phyloP scores from a whole-genome alignment of 495 filamentous ascomycete genomes.

The Penicillium chermesinum region DNA sequence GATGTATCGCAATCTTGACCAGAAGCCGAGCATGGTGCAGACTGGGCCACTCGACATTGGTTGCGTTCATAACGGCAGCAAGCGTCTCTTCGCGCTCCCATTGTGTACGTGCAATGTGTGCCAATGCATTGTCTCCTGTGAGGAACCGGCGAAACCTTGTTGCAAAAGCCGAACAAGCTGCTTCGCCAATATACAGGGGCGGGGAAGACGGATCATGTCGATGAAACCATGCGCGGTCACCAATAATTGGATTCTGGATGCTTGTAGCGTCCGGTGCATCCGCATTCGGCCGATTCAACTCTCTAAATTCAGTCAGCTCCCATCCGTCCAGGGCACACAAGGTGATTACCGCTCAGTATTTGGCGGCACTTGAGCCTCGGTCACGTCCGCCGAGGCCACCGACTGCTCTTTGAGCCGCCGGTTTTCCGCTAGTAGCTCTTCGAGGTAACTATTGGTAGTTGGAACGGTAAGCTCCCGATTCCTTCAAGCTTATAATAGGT shows the following conservation, averaged over 20 bases:
- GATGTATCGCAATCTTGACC: conserved; percentile 38
- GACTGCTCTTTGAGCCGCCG: conserved; percentile 36
- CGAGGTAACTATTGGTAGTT: conserved; percentile 26
- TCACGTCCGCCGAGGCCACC: conserved; percentile 24
- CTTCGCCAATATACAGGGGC: conserved; percentile 44
- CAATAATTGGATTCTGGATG: conserved; percentile 37
- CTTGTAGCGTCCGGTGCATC: conserved; percentile 30
- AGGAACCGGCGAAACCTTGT: conserved; percentile 42
- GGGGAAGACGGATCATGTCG: conserved; percentile 38
- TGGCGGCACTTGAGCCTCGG: conserved; percentile 22
- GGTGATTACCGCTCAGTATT: conserved; percentile 12
- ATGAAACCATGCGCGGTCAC: conserved; percentile 43
- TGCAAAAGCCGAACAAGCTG: conserved; percentile 44
- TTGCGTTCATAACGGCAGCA: conserved; percentile 28
- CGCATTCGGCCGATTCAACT: conserved; percentile 13
- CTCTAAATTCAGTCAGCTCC: conserved; percentile 5
- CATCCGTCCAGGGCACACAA: neutral
- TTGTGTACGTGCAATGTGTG: conserved; percentile 39
- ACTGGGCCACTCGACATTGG: conserved; percentile 34
- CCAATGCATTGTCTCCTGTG: conserved; percentile 32
- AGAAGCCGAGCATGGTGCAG: conserved; percentile 38
- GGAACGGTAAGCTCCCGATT: neutral
- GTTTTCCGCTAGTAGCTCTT: conserved; percentile 35
- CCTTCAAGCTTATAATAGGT: too few relatives aligned
- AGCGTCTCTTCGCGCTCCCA: conserved; percentile 37